Evolutionary conservation across 2,329 filamentous ascomycete species (phyloP).

Genomic region (Madurella fahalii): DNA sequence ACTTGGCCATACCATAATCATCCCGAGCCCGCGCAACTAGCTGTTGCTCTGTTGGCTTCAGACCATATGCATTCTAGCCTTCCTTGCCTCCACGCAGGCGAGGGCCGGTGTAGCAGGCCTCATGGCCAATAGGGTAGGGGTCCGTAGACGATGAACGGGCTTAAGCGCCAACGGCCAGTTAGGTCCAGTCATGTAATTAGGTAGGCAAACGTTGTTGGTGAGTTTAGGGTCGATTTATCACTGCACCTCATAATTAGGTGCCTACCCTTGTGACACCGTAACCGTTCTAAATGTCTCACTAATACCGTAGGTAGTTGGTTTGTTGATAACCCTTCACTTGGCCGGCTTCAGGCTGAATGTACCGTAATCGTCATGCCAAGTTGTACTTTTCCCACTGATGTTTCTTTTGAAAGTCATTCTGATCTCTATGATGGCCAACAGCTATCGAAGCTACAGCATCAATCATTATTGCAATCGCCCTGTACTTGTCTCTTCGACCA

Average conservation of each 20-base stretch:
- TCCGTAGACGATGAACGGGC: constrained; percentile 39
- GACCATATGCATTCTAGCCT: constrained; percentile 33
- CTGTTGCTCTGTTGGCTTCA: constrained; percentile 28
- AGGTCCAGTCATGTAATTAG: constrained; percentile 47
- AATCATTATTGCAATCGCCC: too few species aligned
- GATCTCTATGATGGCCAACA: constrained; percentile 42
- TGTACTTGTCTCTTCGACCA: too few species aligned
- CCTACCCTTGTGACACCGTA: not conserved
- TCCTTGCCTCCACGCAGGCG: constrained; percentile 45
- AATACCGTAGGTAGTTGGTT: constrained; percentile 44
- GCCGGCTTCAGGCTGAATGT: constrained; percentile 48
- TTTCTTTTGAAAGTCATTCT: constrained; percentile 49
- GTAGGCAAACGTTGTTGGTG: constrained; percentile 38
- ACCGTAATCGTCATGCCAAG: constrained; percentile 36
- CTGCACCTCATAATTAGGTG: too few species aligned
- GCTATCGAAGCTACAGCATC: constrained; percentile 36
- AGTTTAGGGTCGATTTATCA: too few species aligned
- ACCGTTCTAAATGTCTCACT: constrained; percentile 41
- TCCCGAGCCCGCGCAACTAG: constrained; percentile 41
- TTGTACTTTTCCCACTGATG: constrained; percentile 35
- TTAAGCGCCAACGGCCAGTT: constrained; percentile 41
- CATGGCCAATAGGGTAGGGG: constrained; percentile 39
- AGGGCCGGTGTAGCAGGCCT: constrained; percentile 47
- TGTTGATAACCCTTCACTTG: constrained; percentile 32
- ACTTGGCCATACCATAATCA: too few species aligned